These are phyloP conservation scores for Kodamaea kakaduensis DNA, from an alignment of 805 yeast species.

Conservation along the genomic window DNA sequence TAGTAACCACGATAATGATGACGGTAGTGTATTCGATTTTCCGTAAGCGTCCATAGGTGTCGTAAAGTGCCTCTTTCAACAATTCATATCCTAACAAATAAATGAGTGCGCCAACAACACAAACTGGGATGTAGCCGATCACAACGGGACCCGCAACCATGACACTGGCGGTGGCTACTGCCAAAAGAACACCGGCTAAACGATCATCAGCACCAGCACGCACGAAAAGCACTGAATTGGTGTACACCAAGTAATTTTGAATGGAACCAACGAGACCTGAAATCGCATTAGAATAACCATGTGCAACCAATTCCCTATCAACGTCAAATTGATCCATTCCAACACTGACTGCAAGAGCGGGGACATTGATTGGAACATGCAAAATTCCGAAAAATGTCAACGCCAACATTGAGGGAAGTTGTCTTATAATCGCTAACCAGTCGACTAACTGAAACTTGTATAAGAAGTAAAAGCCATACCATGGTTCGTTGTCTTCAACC, in stretches of 20 bases:
- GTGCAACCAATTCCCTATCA: constrained; percentile 90
- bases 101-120: constrained; percentile 92
- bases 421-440: constrained; percentile 63
- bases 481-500: constrained; percentile 65
- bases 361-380: constrained; percentile 97
- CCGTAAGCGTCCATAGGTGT: constrained; percentile 74
- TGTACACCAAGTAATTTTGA: constrained; percentile 92
- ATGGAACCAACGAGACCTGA: constrained; percentile 85
- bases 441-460: constrained; percentile 71
- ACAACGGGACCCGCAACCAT: constrained; percentile 88
- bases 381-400: constrained; percentile 91
- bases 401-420: constrained; percentile 92
- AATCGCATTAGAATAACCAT: constrained; percentile 83
- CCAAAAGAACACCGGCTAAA: constrained; percentile 84
- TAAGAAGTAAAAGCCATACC: constrained; percentile 80
- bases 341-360: constrained; percentile 89
- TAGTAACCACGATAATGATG: constrained; percentile 78
- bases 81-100: constrained; percentile 89
- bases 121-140: constrained; percentile 91
- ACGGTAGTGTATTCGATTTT: constrained; percentile 82
- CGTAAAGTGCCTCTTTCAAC: constrained; percentile 78
- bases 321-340: constrained; percentile 86
- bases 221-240: constrained; percentile 87
- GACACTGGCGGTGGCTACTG: constrained; percentile 71
- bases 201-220: constrained; percentile 93